These are phyloP conservation scores for Boeremia exigua DNA, from an alignment of 2,329 filamentous ascomycete genomes.

Conservation along the genomic window DNA sequence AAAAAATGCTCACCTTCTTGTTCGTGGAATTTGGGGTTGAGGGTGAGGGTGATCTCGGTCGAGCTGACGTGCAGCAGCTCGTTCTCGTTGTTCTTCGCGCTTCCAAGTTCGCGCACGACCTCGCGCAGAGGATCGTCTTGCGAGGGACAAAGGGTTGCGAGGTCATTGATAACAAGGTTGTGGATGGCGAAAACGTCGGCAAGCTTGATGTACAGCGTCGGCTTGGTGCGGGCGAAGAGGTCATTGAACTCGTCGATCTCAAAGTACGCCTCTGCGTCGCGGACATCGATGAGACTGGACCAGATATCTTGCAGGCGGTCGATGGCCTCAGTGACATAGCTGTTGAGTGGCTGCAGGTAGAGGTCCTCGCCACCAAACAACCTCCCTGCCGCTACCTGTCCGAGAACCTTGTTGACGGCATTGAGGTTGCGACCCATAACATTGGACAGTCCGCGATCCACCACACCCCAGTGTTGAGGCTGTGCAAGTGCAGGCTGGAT, in stretches of 20 bases:
- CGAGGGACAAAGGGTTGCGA: slow-evolving; percentile 76
- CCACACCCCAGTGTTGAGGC: slow-evolving; percentile 90
- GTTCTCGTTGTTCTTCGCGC: slow-evolving; percentile 93
- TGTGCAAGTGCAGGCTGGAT: slow-evolving; percentile 87
- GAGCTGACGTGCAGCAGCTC: slow-evolving; percentile 88
- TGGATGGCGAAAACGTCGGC: slow-evolving; percentile 96
- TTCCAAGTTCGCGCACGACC: slow-evolving; percentile 91
- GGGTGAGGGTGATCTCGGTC: slow-evolving; percentile 86
- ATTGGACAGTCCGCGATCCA: slow-evolving; percentile 86
- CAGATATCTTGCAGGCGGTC: slow-evolving; percentile 79
- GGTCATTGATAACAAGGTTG: slow-evolving; percentile 80
- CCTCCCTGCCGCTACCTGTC: slow-evolving; percentile 86
- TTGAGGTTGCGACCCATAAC: slow-evolving; percentile 90
- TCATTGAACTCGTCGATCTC: slow-evolving; percentile 99
- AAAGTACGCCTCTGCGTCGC: slow-evolving; percentile 87
- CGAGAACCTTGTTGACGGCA: slow-evolving; percentile 89
- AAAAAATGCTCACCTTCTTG: slow-evolving; percentile 64
- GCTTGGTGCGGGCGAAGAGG: slow-evolving; percentile 93
- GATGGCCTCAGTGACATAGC: slow-evolving; percentile 84
- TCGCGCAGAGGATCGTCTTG: slow-evolving; percentile 90
- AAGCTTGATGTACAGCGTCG: slow-evolving; percentile 99
- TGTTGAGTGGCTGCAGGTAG: slow-evolving; percentile 93
- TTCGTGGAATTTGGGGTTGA: slow-evolving; percentile 88
- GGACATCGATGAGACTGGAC: slow-evolving; percentile 78
- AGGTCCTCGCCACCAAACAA: slow-evolving; percentile 94